Evolutionary conservation across 1,284 basidiomycete species (phyloP).

Genomic region (Irpex sp.): DNA sequence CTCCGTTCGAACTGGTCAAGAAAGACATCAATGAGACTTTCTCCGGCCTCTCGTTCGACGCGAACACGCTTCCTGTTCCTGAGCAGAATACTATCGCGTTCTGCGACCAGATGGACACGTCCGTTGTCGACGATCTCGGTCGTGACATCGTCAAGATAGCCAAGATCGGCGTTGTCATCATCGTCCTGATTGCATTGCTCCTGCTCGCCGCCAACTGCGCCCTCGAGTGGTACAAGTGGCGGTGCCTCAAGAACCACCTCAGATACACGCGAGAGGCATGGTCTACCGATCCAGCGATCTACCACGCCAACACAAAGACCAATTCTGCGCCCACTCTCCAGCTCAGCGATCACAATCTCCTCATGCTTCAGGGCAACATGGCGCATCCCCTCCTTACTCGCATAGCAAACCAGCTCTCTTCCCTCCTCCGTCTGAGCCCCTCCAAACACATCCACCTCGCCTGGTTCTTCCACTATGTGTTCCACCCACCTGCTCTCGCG

Average conservation of each 20-base stretch:
- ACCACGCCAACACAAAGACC: conserved; percentile 32
- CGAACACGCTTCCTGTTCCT: conserved; percentile 72
- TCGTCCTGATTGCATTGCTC: conserved; percentile 59
- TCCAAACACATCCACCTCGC: conserved; percentile 60
- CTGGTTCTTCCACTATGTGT: conserved; percentile 87
- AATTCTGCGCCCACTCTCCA: conserved; percentile 44
- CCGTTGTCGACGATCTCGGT: conserved; percentile 81
- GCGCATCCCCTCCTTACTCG: conserved; percentile 70
- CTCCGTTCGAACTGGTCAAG: conserved; percentile 83
- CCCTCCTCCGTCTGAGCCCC: conserved; percentile 49
- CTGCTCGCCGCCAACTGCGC: conserved; percentile 63
- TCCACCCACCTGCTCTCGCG: conserved; percentile 85
- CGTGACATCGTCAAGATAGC: conserved; percentile 72
- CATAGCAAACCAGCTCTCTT: conserved; percentile 52
- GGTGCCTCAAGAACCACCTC: conserved; percentile 59
- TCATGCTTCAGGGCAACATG: conserved; percentile 64
- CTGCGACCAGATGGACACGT: conserved; percentile 76
- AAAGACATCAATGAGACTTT: conserved; percentile 87
- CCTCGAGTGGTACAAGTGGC: conserved; percentile 82
- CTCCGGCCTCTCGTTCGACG: conserved; percentile 62
- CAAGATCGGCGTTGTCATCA: conserved; percentile 72
- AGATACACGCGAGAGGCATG: conserved; percentile 71
- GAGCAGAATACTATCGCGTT: conserved; percentile 60
- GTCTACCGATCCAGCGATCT: conserved; percentile 63
- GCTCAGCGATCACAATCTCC: conserved; percentile 71